These are phyloP conservation scores for Didymosphaeria variabile DNA, from an alignment of 2,329 filamentous ascomycete species.

Conservation along the genomic window DNA sequence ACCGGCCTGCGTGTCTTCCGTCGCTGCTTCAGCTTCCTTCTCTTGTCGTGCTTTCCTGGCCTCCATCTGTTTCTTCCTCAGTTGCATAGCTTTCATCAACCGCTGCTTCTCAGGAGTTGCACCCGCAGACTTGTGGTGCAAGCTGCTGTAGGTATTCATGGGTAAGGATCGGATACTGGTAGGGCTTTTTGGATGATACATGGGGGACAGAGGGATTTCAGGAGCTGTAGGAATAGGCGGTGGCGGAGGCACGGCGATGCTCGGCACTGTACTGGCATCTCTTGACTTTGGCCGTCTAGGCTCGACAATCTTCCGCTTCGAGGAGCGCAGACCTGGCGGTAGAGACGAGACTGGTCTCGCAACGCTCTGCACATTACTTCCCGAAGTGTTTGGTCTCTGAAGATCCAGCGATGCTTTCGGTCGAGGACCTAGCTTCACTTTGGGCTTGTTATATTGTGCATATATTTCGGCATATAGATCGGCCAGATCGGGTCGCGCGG, in stretches of 20 bases:
- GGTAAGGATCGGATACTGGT: constrained; percentile 56
- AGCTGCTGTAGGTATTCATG: constrained; percentile 44
- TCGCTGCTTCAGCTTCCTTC: constrained; percentile 9
- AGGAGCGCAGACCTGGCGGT: constrained; percentile 77
- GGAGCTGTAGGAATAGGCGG: constrained; percentile 46
- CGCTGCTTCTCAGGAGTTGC: constrained; percentile 90
- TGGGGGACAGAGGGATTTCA: constrained; percentile 46
- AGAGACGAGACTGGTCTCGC: constrained; percentile 79
- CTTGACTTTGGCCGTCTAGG: constrained; percentile 48
- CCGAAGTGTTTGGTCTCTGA: constrained; percentile 67
- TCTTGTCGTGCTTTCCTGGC: constrained; percentile 44
- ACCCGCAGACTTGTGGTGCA: constrained; percentile 53
- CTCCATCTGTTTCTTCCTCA: constrained; percentile 81
- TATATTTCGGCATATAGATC: constrained; percentile 59
- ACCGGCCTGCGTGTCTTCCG: constrained; percentile 20
- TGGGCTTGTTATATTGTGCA: constrained; percentile 71
- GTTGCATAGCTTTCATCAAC: constrained; percentile 91
- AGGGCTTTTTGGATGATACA: constrained; percentile 51
- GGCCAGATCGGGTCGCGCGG: constrained; percentile 48
- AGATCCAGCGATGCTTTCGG: constrained; percentile 80
- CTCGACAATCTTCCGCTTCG: constrained; percentile 40
- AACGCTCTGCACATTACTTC: constrained; percentile 54
- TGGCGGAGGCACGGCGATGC: constrained; percentile 43
- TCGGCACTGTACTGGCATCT: constrained; percentile 39
- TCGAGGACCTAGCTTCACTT: constrained; percentile 87